Conservation (phyloP, 768 basidiomycete species). For the Russula ochroleuca region DNA sequence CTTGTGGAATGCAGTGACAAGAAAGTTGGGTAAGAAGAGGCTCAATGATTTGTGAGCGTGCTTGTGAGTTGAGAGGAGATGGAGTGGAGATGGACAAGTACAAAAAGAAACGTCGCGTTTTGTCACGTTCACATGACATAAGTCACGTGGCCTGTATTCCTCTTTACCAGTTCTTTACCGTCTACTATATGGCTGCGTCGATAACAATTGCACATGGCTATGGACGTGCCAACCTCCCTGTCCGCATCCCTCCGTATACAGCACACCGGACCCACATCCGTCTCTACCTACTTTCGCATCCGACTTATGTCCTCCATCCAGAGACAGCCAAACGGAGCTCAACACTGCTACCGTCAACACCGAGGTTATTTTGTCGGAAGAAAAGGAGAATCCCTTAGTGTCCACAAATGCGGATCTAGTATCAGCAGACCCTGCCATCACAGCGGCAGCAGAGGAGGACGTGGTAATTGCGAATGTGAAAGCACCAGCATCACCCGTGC, state of each 20-base stretch:
- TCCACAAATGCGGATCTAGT: neutral
- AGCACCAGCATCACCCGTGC: neutral
- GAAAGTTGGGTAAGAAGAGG: too few species aligned
- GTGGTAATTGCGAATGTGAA: neutral
- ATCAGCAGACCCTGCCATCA: neutral
- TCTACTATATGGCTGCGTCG: conserved; percentile 17
- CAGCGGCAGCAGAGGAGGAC: neutral
- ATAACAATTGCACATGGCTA: conserved; percentile 7
- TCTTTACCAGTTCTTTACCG: too few species aligned
- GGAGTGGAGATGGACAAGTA: too few species aligned
- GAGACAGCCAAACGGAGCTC: neutral
- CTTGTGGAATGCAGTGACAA: too few species aligned
- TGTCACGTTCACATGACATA: neutral
- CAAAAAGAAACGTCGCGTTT: too few species aligned
- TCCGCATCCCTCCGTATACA: conserved; percentile 50
- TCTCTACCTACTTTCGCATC: conserved; percentile 69
- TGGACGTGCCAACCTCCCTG: conserved; percentile 2
- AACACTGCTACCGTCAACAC: conserved; percentile 1
- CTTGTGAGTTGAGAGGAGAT: too few species aligned
- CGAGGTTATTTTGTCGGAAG: neutral
- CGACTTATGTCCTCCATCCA: conserved; percentile 32
- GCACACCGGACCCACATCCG: conserved; percentile 64
- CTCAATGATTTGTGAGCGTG: too few species aligned
- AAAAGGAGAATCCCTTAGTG: neutral
- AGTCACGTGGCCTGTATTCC: neutral